phyloP scores from a whole-genome alignment of 257 asterid genomes.

The Ligustrum vulgare region DNA sequence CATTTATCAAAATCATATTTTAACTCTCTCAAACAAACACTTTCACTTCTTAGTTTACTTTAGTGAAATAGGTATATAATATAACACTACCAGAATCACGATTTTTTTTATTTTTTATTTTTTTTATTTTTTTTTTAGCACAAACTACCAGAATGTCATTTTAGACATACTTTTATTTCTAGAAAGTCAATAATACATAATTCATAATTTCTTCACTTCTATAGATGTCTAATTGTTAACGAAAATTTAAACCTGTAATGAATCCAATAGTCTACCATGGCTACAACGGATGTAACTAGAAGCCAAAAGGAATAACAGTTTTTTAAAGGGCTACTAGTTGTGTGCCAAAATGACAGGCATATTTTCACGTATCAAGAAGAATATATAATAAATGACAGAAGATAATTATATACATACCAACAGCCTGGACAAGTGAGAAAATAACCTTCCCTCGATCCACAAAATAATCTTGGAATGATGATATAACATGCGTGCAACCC shows the following conservation, averaged over 20 bases:
- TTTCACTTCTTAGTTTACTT: neutral
- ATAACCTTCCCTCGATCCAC: conserved; percentile 63
- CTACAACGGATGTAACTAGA: neutral
- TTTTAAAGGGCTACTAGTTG: neutral
- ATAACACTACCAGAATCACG: too few species aligned
- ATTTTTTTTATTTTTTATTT: too few species aligned
- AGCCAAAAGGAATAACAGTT: neutral
- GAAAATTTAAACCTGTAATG: neutral
- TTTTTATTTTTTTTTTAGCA: too few species aligned
- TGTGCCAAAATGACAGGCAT: neutral
- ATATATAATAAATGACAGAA: neutral
- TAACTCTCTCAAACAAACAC: too few species aligned
- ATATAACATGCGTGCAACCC: conserved; percentile 71
- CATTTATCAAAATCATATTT: too few species aligned
- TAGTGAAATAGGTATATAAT: too few species aligned
- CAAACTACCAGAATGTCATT: neutral
- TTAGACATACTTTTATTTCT: neutral
- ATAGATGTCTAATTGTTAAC: neutral
- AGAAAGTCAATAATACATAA: neutral
- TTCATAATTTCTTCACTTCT: neutral
- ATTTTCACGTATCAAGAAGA: neutral
- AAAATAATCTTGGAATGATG: conserved; percentile 60
- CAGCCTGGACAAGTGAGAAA: conserved; percentile 77
- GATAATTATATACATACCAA: conserved; percentile 46
- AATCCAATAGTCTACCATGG: neutral